Evolutionary conservation across 352 stramenopile genomes (phyloP), one percentile per base, ranked within the genome.

Genomic region (Pythium oligandrum): DNA sequence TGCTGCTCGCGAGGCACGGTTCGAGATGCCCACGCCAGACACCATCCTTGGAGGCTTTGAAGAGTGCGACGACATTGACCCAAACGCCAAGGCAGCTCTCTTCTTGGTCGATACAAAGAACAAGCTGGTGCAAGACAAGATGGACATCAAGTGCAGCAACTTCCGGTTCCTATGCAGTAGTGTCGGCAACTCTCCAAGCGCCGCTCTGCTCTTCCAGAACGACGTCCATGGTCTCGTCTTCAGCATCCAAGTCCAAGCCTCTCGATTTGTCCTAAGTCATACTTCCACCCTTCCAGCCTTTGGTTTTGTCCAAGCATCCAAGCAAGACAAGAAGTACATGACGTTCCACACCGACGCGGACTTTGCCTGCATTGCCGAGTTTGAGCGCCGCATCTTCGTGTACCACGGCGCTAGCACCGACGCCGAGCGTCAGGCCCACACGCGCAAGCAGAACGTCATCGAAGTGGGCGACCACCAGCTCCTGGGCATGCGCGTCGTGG

Each of bases 241-340:
- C 60, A 61, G 71, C 12, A 31, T 83, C n/a, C 51, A 64, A 36
- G 44, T 68, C 1, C 47, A 45, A 4, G 34, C 53, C n/a, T 39
- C 48, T 37, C 63, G 53, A 33, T 38, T 88, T 6, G 35, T 43
- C 6, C 59, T 92, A 26, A 38, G 31, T 0, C 83, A 94, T 42
- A 56, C 63, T 30, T 52, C 70, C 11, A 90, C 82, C 4, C 65
- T 92, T 12, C 82, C 76, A 48, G 84, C 84, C 0, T 92, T 94
- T 44, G 84, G 81, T 2, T 94, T 90, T 38, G 84, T 94, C 2
- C 84, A 94, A 57, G 84, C 84, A 10, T 94, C 84, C 42, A 94
- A 94, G 64, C 78, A 90, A 50, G 78, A 92, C 53, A 92, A 92
- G 53, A 94, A 92, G 70, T 90, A 86, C 52, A 68, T 91, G 69